Conservation (phyloP, 2,329 filamentous ascomycete genomes). For the Nemania serpens region DNA sequence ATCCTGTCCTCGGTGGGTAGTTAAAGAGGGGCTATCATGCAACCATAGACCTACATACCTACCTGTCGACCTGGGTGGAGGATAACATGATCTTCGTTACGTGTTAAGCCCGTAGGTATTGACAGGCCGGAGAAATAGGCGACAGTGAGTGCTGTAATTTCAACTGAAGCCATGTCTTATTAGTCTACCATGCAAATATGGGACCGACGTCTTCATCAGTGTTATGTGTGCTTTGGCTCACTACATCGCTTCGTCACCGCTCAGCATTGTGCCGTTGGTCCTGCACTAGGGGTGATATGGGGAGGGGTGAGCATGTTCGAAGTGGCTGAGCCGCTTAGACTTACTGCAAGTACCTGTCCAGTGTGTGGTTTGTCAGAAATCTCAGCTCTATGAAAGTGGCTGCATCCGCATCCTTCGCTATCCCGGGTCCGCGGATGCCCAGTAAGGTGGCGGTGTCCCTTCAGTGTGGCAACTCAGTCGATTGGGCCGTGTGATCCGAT, state of each 20-base stretch:
- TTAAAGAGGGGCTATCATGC: neutral
- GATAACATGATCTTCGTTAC: neutral
- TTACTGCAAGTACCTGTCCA: too few relatives aligned
- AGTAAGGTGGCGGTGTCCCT: neutral
- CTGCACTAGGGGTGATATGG: too few relatives aligned
- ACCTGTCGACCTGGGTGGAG: neutral
- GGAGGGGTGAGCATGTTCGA: neutral
- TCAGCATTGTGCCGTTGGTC: too few relatives aligned
- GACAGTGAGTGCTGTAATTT: neutral
- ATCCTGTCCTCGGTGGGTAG: conserved; percentile 2
- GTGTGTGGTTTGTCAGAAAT: too few relatives aligned
- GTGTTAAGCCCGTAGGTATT: neutral
- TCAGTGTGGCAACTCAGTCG: neutral
- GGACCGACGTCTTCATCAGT: too few relatives aligned
- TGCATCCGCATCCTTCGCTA: neutral
- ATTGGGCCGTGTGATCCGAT: neutral
- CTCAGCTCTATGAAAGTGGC: too few relatives aligned
- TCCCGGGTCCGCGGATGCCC: neutral
- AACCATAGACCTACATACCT: neutral
- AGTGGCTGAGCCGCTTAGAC: conserved; percentile 18
- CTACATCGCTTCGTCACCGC: too few relatives aligned
- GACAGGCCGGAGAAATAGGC: neutral
- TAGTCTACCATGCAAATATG: neutral
- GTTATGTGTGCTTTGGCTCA: too few relatives aligned
- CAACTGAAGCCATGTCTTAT: neutral